phyloP scores from a whole-genome alignment of 2,329 filamentous ascomycete genomes.

The Huntiella savannae region DNA sequence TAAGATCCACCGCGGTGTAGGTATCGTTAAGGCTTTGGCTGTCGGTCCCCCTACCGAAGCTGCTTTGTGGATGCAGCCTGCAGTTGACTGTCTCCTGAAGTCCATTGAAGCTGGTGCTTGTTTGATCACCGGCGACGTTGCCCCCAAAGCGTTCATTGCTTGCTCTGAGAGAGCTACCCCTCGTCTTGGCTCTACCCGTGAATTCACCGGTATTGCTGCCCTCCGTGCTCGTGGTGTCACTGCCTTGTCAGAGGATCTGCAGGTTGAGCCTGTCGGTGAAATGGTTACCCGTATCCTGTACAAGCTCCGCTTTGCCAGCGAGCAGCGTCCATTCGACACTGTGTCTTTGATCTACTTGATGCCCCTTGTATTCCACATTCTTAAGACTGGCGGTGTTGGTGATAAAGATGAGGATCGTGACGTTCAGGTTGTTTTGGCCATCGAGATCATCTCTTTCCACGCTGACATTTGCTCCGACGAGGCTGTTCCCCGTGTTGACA shows the following conservation, averaged over 20 bases:
- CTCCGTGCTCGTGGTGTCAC: slow-evolving; percentile 59
- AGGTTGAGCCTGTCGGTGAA: slow-evolving; percentile 63
- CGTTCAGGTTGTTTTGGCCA: slow-evolving; percentile 70
- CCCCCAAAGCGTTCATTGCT: slow-evolving; percentile 59
- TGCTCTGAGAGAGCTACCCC: slow-evolving; percentile 57
- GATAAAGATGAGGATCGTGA: slow-evolving; percentile 59
- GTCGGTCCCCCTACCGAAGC: slow-evolving; percentile 79
- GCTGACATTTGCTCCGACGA: slow-evolving; percentile 59
- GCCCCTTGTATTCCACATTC: slow-evolving; percentile 59
- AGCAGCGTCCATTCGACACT: slow-evolving; percentile 83
- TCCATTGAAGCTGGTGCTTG: slow-evolving; percentile 65
- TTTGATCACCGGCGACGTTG: slow-evolving; percentile 60
- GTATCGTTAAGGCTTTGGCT: slow-evolving; percentile 65
- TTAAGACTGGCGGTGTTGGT: slow-evolving; percentile 63
- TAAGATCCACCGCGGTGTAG: slow-evolving; percentile 62
- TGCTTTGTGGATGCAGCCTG: slow-evolving; percentile 69
- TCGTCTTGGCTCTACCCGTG: slow-evolving; percentile 56
- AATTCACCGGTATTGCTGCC: slow-evolving; percentile 75
- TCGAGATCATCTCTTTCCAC: slow-evolving; percentile 81
- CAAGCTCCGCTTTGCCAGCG: slow-evolving; percentile 70
- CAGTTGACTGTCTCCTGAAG: slow-evolving; percentile 53
- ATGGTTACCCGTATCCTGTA: slow-evolving; percentile 81
- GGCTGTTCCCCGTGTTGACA: slow-evolving; percentile 54
- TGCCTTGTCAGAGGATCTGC: slow-evolving; percentile 50
- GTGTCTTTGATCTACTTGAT: slow-evolving; percentile 77